A percentile compares a stretch with the other conserved stretches of the same genome.
Conservation (phyloP, 2,329 filamentous ascomycete species). For the Colletotrichum plurivorum region DNA sequence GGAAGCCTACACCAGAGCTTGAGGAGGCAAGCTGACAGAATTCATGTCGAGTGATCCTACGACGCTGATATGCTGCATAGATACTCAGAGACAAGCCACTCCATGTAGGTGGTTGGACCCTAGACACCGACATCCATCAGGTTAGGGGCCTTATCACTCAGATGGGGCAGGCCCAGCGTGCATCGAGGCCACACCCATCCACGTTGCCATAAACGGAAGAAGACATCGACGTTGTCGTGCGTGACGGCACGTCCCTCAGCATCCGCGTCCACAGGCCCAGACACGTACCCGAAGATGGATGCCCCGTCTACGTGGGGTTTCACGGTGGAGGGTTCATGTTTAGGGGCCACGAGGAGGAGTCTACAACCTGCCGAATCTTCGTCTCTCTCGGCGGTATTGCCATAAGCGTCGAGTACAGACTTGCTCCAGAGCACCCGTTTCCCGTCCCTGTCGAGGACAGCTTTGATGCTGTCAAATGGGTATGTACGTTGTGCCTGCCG, state of each 20-base stretch:
- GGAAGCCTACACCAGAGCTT: constrained; percentile 42
- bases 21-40: constrained; percentile 23
- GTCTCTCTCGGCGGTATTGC: constrained; percentile 45
- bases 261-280: constrained; percentile 45
- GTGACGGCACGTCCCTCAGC: constrained; percentile 43
- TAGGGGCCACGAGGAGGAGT: constrained; percentile 46
- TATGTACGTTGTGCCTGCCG: constrained; percentile 5
- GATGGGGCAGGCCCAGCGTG: constrained; percentile 27
- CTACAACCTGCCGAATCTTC: constrained; percentile 45
- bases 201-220: constrained; percentile 41
- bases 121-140: constrained; percentile 42
- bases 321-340: constrained; percentile 48
- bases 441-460: constrained; percentile 47
- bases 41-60: not conserved
- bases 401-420: constrained; percentile 47
- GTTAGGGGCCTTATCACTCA: constrained; percentile 43
- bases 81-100: constrained; percentile 36
- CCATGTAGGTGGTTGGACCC: constrained; percentile 41
- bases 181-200: constrained; percentile 35
- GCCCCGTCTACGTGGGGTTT: constrained; percentile 46
- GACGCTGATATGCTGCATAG: constrained; percentile 8
- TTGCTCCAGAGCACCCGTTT: constrained; percentile 48
- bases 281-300: constrained; percentile 33
- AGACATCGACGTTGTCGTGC: constrained; percentile 43
- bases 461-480: constrained; percentile 48